A percentile compares a stretch with the other conserved stretches of the same genome.
phyloP scores from a whole-genome alignment of 225 moss, liverwort and hornwort species.

The Thuidium tamariscinum region DNA sequence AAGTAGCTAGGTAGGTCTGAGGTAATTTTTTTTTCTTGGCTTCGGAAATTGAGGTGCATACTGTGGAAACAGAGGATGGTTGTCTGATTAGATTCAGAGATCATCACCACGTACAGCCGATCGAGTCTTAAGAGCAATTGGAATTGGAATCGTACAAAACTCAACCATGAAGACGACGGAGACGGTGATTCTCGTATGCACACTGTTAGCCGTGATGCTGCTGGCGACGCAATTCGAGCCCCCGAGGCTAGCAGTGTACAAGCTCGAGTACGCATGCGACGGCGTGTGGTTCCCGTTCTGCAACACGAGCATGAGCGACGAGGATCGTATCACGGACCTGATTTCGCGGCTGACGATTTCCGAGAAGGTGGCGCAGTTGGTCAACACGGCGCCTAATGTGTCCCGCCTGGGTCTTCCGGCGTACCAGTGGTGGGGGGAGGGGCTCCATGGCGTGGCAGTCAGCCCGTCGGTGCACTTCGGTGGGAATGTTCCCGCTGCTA shows the following conservation, averaged over 20 bases:
- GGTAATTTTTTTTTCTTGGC: no score
- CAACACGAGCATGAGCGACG: constrained; percentile 16
- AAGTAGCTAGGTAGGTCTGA: no score
- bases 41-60: not conserved
- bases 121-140: not conserved
- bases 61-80: not conserved
- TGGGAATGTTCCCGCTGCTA: constrained; percentile 16
- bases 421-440: constrained; percentile 60
- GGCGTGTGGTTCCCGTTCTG: constrained; percentile 22
- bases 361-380: constrained; percentile 52
- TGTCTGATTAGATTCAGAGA: not conserved
- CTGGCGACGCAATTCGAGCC: constrained; percentile 17
- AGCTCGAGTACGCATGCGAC: constrained; percentile 29
- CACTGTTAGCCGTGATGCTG: not conserved
- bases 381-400: constrained; percentile 34
- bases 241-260: not conserved
- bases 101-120: no score
- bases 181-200: not conserved
- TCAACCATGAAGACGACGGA: constrained; percentile 4
- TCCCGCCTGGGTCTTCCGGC: constrained; percentile 38
- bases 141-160: not conserved
- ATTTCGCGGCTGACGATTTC: constrained; percentile 15
- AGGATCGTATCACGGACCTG: constrained; percentile 27
- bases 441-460: constrained; percentile 44
- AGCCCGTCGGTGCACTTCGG: constrained; percentile 45